These are phyloP conservation scores for Xylaria acuta DNA, from an alignment of 495 filamentous ascomycete genomes.

Conservation along the genomic window DNA sequence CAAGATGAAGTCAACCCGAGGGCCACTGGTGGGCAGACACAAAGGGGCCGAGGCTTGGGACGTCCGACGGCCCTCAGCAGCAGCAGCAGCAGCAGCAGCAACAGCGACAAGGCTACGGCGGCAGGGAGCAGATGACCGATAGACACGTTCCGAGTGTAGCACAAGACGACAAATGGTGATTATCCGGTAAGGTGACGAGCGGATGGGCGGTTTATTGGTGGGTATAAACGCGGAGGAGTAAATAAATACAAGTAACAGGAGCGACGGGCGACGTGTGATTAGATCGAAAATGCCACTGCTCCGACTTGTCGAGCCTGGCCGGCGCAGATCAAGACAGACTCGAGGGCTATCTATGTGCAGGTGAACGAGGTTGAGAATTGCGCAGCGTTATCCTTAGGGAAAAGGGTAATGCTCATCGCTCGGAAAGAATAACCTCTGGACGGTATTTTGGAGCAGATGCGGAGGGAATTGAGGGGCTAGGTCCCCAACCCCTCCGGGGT, in stretches of 20 bases:
- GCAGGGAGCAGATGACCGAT: conserved; percentile 7
- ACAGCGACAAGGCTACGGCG: neutral
- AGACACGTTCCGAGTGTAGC: conserved; percentile 24
- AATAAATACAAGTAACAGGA: conserved; percentile 13
- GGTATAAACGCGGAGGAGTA: conserved; percentile 21
- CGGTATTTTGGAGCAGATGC: conserved; percentile 21
- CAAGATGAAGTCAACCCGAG: neutral
- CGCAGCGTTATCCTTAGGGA: neutral
- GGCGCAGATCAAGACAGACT: conserved; percentile 2
- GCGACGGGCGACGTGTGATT: conserved; percentile 20
- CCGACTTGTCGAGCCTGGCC: conserved; percentile 11
- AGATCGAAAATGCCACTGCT: conserved; percentile 14
- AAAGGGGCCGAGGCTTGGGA: neutral
- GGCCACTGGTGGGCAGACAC: neutral
- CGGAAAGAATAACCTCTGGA: conserved; percentile 14
- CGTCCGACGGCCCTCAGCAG: neutral
- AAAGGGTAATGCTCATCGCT: conserved; percentile 5
- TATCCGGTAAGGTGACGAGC: conserved; percentile 24
- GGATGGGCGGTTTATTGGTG: conserved; percentile 22
- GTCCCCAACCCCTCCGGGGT: no score
- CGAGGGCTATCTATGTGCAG: conserved; percentile 9
- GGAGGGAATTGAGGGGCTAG: conserved; percentile 34
- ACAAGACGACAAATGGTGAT: conserved; percentile 25
- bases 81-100: no score
- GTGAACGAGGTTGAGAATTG: neutral